These are phyloP conservation scores for Penicillium daleae DNA, from an alignment of 495 filamentous ascomycete genomes.

Conservation along the genomic window DNA sequence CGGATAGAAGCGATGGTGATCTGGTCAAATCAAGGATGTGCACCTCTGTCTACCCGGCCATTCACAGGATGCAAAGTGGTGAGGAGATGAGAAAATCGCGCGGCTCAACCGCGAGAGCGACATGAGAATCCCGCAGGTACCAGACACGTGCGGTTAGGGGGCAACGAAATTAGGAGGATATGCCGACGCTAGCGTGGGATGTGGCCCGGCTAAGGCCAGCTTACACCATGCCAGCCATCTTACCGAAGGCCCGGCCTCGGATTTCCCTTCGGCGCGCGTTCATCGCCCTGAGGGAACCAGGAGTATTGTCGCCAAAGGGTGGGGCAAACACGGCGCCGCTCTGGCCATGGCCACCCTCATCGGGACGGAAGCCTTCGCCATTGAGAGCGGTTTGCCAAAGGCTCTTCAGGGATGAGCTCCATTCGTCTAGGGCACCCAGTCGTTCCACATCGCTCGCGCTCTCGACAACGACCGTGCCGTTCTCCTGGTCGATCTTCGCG, in stretches of 20 bases:
- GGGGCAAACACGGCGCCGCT: conserved; percentile 33
- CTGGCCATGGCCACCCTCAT: conserved; percentile 37
- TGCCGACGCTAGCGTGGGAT: neutral
- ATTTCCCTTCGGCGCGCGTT: conserved; percentile 23
- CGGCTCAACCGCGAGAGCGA: neutral
- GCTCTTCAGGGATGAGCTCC: conserved; percentile 67
- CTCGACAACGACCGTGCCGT: conserved; percentile 79
- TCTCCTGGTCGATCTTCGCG: conserved; percentile 87
- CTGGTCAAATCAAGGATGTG: neutral
- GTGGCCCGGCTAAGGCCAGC: neutral
- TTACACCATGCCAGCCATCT: conserved; percentile 9
- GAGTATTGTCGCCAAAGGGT: conserved; percentile 41
- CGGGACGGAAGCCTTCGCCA: conserved; percentile 71
- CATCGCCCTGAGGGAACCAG: conserved; percentile 21
- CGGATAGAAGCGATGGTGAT: neutral
- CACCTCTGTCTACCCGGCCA: neutral
- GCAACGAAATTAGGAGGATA: neutral
- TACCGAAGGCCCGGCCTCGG: conserved; percentile 23
- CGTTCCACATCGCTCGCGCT: conserved; percentile 75
- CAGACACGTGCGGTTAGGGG: conserved; percentile 9
- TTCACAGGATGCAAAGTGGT: conserved; percentile 4
- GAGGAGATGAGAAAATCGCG: neutral
- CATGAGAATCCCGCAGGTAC: conserved; percentile 11
- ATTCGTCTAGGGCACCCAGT: conserved; percentile 70
- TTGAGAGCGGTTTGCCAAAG: conserved; percentile 69